Conservation (phyloP, 169 alveolate species). For the Plasmodium coatneyi region DNA sequence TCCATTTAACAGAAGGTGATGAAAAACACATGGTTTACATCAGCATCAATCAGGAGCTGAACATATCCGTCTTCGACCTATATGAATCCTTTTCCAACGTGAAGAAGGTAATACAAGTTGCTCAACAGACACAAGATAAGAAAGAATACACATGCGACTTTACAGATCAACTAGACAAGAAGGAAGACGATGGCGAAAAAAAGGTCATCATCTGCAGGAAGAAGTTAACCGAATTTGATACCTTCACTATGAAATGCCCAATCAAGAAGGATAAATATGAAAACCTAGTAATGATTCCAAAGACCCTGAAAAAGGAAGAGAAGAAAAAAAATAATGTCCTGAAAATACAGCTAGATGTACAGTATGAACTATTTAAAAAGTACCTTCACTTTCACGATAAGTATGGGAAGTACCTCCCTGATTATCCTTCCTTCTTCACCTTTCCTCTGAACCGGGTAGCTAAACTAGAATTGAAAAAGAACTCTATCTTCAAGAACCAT, state of each 20-base stretch:
- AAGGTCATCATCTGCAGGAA: conserved; percentile 53
- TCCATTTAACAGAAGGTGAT: not conserved
- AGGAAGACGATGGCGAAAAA: not conserved
- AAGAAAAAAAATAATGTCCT: conserved; percentile 1
- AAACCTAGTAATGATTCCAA: conserved; percentile 19
- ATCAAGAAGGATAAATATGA: not conserved
- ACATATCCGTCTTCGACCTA: conserved; percentile 23
- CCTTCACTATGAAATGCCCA: conserved; percentile 17
- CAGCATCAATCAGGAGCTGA: conserved; percentile 45
- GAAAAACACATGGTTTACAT: conserved; percentile 21
- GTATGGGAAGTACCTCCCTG: not conserved
- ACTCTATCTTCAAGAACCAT: conserved; percentile 21
- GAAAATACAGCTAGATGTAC: conserved; percentile 12
- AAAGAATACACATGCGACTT: conserved; percentile 50
- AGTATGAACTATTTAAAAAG: conserved; percentile 2
- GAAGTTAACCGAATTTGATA: conserved; percentile 53
- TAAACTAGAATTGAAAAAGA: conserved; percentile 36
- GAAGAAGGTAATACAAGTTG: conserved; percentile 11
- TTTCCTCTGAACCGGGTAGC: conserved; percentile 40
- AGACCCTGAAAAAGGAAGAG: not conserved
- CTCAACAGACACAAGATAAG: not conserved
- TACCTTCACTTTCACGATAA: not conserved
- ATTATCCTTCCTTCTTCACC: not conserved
- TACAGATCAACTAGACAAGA: conserved; percentile 13
- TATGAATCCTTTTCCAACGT: conserved; percentile 8